These are phyloP conservation scores for Rhinocladiella similis DNA, from an alignment of 2,329 filamentous ascomycete species.

Conservation along the genomic window DNA sequence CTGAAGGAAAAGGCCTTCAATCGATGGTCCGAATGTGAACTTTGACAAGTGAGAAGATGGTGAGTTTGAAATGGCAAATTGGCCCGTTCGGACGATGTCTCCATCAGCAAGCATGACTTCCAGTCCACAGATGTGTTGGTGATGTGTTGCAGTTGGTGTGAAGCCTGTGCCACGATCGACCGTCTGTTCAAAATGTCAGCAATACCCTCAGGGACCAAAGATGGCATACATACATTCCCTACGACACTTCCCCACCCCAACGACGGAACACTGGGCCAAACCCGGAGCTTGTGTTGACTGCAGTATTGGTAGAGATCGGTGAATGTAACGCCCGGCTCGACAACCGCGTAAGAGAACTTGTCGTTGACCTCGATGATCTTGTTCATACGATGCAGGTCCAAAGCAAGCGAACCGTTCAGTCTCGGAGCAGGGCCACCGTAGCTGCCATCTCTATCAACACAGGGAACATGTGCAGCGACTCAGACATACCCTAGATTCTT, in stretches of 20 bases:
- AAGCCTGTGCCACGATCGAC: conserved; percentile 45
- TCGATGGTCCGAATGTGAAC: conserved; percentile 24
- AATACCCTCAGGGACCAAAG: neutral
- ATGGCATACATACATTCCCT: conserved; percentile 40
- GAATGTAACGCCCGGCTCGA: conserved; percentile 50
- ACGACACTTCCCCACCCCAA: conserved; percentile 53
- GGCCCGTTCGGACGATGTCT: conserved; percentile 41
- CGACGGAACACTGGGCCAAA: conserved; percentile 52
- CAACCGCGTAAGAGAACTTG: conserved; percentile 34
- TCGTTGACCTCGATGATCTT: conserved; percentile 37
- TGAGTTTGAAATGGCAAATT: conserved; percentile 36
- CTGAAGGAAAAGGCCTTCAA: conserved; percentile 28
- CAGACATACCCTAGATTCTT: conserved; percentile 26
- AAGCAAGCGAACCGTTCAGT: conserved; percentile 45
- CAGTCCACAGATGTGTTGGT: conserved; percentile 46
- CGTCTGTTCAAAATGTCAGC: conserved; percentile 28
- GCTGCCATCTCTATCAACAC: conserved; percentile 29
- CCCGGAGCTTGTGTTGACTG: conserved; percentile 37
- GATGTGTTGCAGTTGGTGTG: conserved; percentile 44
- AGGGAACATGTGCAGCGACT: neutral
- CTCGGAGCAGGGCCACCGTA: conserved; percentile 53
- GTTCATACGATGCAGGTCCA: conserved; percentile 44
- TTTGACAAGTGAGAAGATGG: conserved; percentile 21
- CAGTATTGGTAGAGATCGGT: conserved; percentile 47
- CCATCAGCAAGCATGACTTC: conserved; percentile 46